phyloP scores from a whole-genome alignment of 495 filamentous ascomycete genomes.

The Aspergillus incahuasiensis region DNA sequence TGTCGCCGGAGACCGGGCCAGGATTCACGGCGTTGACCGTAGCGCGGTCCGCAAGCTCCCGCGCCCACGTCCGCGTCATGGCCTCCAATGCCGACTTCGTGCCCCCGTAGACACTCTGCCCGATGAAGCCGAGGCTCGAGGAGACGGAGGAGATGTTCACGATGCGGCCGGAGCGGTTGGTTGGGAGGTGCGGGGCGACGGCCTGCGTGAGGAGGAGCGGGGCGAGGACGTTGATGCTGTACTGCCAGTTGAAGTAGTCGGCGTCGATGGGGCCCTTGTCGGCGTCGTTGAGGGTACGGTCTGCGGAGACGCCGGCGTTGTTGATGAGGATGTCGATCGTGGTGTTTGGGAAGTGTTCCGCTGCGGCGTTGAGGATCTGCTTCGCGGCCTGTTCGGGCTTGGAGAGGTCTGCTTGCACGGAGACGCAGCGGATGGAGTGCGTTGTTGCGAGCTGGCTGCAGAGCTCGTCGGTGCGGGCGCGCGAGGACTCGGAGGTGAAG shows the following conservation, averaged over 20 bases:
- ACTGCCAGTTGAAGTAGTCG: slow-evolving; percentile 64
- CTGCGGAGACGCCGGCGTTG: slow-evolving; percentile 70
- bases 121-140: slow-evolving; percentile 61
- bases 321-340: slow-evolving; percentile 82
- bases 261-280: slow-evolving; percentile 39
- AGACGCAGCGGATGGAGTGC: slow-evolving; percentile 40
- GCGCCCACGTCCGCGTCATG: slow-evolving; percentile 88
- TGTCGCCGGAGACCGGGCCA: slow-evolving; percentile 79
- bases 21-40: slow-evolving; percentile 91
- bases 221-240: slow-evolving; percentile 79
- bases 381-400: slow-evolving; percentile 34
- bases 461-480: slow-evolving; percentile 37
- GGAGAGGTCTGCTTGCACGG: slow-evolving; percentile 56
- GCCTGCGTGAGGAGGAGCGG: slow-evolving; percentile 78
- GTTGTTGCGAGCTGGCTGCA: slow-evolving; percentile 37
- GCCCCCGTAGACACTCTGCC: slow-evolving; percentile 77
- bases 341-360: slow-evolving; percentile 47
- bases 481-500: slow-evolving; percentile 61
- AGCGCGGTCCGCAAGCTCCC: slow-evolving; percentile 69
- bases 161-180: slow-evolving; percentile 70
- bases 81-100: slow-evolving; percentile 86
- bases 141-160: slow-evolving; percentile 74
- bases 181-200: slow-evolving; percentile 63
- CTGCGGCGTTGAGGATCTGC: slow-evolving; percentile 33
- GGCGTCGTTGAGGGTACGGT: slow-evolving; percentile 55